A percentile compares a stretch with the other conserved stretches of the same genome.
Conservation (phyloP, 2,329 filamentous ascomycete species). For the Pseudopyrenochaeta lycopersici region DNA sequence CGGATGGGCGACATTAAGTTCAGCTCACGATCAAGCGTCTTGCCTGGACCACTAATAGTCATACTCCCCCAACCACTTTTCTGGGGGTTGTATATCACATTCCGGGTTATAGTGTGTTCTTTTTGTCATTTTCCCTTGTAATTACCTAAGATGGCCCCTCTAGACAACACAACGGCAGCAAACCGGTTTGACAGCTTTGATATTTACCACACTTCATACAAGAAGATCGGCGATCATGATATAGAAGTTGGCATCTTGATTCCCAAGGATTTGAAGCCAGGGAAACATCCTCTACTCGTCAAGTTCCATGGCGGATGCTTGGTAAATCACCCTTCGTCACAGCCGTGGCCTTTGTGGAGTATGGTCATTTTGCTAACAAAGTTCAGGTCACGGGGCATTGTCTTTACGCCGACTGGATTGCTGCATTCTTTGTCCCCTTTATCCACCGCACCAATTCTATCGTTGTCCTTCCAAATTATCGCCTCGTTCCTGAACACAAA, state of each 20-base stretch:
- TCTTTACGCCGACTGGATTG: conserved; percentile 40
- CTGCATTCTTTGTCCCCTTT: conserved; percentile 49
- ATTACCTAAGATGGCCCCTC: conserved; percentile 16
- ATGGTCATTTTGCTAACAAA: neutral
- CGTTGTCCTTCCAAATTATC: conserved; percentile 60
- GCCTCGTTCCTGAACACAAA: conserved; percentile 60
- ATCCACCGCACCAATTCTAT: conserved; percentile 54
- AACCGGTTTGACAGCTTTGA: conserved; percentile 51
- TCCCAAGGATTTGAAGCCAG: conserved; percentile 46
- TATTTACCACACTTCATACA: conserved; percentile 53
- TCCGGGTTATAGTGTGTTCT: no score
- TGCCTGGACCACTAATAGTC: no score
- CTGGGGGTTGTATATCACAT: no score
- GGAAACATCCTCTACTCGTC: conserved; percentile 52
- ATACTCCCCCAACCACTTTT: no score
- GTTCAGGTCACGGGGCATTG: conserved; percentile 37
- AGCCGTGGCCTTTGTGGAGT: neutral
- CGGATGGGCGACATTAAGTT: no score
- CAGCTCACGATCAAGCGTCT: no score
- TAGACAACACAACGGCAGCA: conserved; percentile 27
- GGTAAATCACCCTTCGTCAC: conserved; percentile 27
- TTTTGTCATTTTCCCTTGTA: no score
- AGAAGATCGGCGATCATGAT: conserved; percentile 48
- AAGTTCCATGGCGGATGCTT: conserved; percentile 58
- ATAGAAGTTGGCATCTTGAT: conserved; percentile 52